Conservation (phyloP, 805 yeast genomes). For the Kodamaea kaohsiungensis region DNA sequence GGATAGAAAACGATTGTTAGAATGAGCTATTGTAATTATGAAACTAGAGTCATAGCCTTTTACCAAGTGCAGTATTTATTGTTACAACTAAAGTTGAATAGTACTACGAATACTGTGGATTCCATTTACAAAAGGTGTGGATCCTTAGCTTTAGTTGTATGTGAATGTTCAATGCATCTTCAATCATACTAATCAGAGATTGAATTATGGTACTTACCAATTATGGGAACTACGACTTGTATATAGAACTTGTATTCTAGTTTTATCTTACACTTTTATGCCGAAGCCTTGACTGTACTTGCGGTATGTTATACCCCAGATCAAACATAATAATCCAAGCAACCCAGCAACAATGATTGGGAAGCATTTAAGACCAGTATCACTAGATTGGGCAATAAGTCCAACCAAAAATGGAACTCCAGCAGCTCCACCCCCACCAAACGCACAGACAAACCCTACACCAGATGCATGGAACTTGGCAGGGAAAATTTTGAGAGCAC, state of each 20-base stretch:
- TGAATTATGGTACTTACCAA: too few species aligned
- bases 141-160: neutral
- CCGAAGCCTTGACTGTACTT: conserved; percentile 11
- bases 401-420: conserved; percentile 69
- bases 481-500: conserved; percentile 65
- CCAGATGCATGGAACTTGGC: conserved; percentile 60
- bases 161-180: neutral
- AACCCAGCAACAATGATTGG: conserved; percentile 32
- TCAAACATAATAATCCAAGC: conserved; percentile 22
- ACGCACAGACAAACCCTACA: conserved; percentile 71
- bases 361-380: conserved; percentile 30
- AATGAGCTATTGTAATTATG: neutral
- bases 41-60: neutral
- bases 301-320: conserved; percentile 26
- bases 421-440: conserved; percentile 87
- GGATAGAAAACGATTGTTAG: neutral
- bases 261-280: neutral
- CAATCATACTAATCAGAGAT: neutral
- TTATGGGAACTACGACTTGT: too few species aligned
- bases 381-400: conserved; percentile 35
- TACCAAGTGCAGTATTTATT: neutral
- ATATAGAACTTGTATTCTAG: too few species aligned
- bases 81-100: neutral
- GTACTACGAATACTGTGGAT: too few species aligned
- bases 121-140: neutral